Conservation (phyloP, 768 basidiomycete genomes). For the Lentinula boryana region DNA sequence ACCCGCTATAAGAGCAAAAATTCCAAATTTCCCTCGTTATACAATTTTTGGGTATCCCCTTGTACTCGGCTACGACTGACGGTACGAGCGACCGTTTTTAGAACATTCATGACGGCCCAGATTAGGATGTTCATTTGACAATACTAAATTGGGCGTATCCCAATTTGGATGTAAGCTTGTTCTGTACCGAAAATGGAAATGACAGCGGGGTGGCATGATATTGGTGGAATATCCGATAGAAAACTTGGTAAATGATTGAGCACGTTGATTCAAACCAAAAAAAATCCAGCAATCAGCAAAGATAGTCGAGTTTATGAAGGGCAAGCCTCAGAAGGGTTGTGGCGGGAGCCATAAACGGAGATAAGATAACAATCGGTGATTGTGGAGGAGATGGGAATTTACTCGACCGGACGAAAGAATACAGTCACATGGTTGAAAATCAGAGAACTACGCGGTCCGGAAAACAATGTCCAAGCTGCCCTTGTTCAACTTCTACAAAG, state of each 20-base stretch:
- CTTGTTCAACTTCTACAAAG: constrained; percentile 5
- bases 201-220: background rate
- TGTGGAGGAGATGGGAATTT: background rate
- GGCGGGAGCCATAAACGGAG: background rate
- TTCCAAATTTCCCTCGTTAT: constrained; percentile 27
- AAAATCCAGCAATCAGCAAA: background rate
- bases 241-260: background rate
- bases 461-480: background rate
- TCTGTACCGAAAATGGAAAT: constrained; percentile 16
- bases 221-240: background rate
- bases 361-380: background rate
- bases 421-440: background rate
- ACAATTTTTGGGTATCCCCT: constrained; percentile 39
- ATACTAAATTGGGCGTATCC: constrained; percentile 13
- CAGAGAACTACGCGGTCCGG: background rate
- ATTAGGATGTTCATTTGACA: constrained; percentile 22
- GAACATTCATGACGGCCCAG: constrained; percentile 4
- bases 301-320: background rate
- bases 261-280: background rate
- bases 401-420: background rate
- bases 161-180: constrained; percentile 30
- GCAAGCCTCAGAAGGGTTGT: too few relatives aligned
- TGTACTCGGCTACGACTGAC: constrained; percentile 22
- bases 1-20: constrained; percentile 31
- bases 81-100: constrained; percentile 1